Percentiles rank a stretch among this genome's conserved stretches.
Evolutionary conservation across 768 basidiomycete species (phyloP).

Genomic region (Auriculariales sp.): DNA sequence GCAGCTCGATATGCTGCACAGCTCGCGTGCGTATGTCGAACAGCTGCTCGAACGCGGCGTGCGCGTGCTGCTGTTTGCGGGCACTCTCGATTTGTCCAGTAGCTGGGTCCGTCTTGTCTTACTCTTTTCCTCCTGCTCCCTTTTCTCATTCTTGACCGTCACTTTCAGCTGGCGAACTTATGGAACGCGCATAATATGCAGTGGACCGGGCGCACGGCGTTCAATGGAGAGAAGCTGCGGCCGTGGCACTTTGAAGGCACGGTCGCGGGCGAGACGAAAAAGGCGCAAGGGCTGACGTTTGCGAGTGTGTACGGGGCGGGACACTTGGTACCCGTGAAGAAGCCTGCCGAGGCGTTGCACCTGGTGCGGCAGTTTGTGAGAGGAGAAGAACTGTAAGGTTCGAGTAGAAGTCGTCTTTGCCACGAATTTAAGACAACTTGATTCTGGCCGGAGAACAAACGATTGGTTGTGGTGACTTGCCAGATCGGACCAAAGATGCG

Average conservation of each 20-base stretch:
- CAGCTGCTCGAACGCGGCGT: constrained; percentile 65
- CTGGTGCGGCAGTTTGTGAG: too few relatives aligned
- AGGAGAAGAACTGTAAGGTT: too few relatives aligned
- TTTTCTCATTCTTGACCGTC: neutral
- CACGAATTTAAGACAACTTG: too few relatives aligned
- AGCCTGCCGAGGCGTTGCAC: neutral
- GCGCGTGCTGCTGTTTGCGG: constrained; percentile 58
- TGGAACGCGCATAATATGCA: constrained; percentile 5
- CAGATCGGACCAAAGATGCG: too few relatives aligned
- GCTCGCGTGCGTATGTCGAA: constrained; percentile 30
- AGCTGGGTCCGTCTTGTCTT: neutral
- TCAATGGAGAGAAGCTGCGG: constrained; percentile 11
- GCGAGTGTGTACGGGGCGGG: constrained; percentile 14
- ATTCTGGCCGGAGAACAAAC: too few relatives aligned
- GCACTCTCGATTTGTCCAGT: constrained; percentile 11
- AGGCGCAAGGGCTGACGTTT: constrained; percentile 16
- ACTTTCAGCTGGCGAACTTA: neutral
- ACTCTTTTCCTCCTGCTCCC: neutral
- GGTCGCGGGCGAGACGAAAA: constrained; percentile 19
- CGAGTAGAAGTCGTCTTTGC: too few relatives aligned
- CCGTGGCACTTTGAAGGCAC: constrained; percentile 21
- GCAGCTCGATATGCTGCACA: constrained; percentile 20
- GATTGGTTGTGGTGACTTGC: too few relatives aligned
- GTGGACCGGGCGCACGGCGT: constrained; percentile 20
- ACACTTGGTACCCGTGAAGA: constrained; percentile 16